These are phyloP conservation scores for Nematodospora valgi DNA, from an alignment of 805 yeast species.

Conservation along the genomic window DNA sequence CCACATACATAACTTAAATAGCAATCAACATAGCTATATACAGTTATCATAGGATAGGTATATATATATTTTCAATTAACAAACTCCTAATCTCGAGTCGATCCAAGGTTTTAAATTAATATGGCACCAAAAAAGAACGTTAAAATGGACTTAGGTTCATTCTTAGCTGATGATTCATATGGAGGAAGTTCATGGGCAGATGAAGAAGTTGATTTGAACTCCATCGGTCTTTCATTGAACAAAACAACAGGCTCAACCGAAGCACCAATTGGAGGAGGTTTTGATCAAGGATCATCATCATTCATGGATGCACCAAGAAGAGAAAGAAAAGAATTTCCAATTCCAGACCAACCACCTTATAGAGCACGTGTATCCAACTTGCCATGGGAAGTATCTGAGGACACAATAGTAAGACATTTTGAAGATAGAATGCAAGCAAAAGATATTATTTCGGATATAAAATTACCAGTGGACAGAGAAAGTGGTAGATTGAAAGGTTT, in stretches of 20 bases:
- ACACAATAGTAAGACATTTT: slow-evolving; percentile 56
- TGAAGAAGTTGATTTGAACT: slow-evolving; percentile 67
- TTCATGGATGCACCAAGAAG: slow-evolving; percentile 29
- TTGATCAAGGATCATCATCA: slow-evolving; percentile 14
- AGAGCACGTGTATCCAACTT: slow-evolving; percentile 86
- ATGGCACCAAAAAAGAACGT: slow-evolving; percentile 52
- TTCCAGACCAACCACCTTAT: slow-evolving; percentile 90
- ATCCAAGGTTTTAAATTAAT: too few relatives aligned
- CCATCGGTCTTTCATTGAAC: slow-evolving; percentile 44
- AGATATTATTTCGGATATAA: slow-evolving; percentile 56
- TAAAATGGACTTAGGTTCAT: slow-evolving; percentile 85
- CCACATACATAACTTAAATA: too few relatives aligned
- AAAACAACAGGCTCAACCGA: slow-evolving; percentile 20
- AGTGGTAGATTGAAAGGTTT: slow-evolving; percentile 62
- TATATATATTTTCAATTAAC: too few relatives aligned
- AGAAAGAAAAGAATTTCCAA: slow-evolving; percentile 69
- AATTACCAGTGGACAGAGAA: slow-evolving; percentile 65
- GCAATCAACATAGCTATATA: too few relatives aligned
- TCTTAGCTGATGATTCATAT: slow-evolving; percentile 71
- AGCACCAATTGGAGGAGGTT: slow-evolving; percentile 31
- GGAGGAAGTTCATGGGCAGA: slow-evolving; percentile 86
- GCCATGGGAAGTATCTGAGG: slow-evolving; percentile 77
- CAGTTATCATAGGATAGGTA: too few relatives aligned
- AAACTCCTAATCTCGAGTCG: too few relatives aligned
- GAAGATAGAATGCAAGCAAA: slow-evolving; percentile 52